Base-by-base conservation (phyloP, 352 stramenopile species). In the Phytophthora brassicae region DNA sequence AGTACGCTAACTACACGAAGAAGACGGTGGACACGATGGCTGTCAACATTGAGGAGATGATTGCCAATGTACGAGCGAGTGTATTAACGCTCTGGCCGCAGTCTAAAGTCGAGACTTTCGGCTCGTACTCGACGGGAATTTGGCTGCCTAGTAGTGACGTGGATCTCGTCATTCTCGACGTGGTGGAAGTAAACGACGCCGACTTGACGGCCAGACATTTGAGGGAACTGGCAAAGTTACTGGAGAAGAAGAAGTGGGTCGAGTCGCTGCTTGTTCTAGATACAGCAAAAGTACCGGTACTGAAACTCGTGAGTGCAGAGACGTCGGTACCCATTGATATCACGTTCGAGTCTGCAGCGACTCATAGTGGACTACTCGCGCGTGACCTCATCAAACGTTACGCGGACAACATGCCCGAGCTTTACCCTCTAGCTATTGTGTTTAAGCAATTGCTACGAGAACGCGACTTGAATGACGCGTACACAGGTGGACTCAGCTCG, bases 391-490 rank as follows among this genome's bases (percentile, higher is more conserved):
- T 97, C 46, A 92, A 92, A 59, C 76, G 79, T 6, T 90, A 96
- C 33, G 84, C 84, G 0, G 78, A 90, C 31, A 82, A 81, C 29
- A 81, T 96, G 51, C 88, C 88, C 7, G 88, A 96, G 61, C 75
- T 97, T 6, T 95, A 96, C 36, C 91, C 91, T 1, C 59, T 97
- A 11, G 86, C 86, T 0, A 85, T 97, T 52, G 79, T 97, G 2
- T 88, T 97, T 50, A 97, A 97, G 74, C 86, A 96, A 49, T 65
- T 97, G 16, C 72, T 97, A 38, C 84, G 88, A 9, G 88, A 93
- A 60, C 86, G 90, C 14, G 86, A 92, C 35, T 70, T 97, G 11
- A 97, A 97, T 60, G 89, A 97, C 61, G 86, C 88, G 8, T 97
- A 97, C 65, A 96, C 87, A 0, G 91, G 91, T 35, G 91, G 91